Conservation (phyloP, 208 protist genomes). For the Polymyxa betae region DNA sequence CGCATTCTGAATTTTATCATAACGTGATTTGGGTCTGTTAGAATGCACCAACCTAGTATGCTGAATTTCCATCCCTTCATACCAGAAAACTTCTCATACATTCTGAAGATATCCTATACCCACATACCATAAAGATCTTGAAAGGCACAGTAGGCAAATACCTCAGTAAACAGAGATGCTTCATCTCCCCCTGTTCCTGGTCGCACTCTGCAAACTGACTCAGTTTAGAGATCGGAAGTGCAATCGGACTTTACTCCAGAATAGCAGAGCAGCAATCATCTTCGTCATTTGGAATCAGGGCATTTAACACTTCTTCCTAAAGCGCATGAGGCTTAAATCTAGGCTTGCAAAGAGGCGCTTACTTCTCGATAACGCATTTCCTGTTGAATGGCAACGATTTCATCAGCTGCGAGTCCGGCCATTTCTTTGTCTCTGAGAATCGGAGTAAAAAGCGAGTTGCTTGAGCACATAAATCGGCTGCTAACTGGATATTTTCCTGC, state of each 20-base stretch:
- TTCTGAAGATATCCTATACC: conserved; percentile 49
- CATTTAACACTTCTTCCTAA: not conserved
- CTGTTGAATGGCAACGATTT: not conserved
- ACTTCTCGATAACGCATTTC: not conserved
- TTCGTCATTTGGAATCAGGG: not conserved
- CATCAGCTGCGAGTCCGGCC: not conserved
- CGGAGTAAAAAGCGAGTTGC: not conserved
- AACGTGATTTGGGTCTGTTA: not conserved
- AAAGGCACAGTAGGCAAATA: not conserved
- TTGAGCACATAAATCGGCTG: not conserved
- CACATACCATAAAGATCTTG: not conserved
- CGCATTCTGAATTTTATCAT: not conserved
- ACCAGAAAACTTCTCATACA: conserved; percentile 47
- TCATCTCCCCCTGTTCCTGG: conserved; percentile 46
- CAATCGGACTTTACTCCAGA: conserved; percentile 1
- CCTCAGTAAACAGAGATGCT: conserved; percentile 41
- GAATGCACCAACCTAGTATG: not conserved
- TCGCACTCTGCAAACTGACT: not conserved
- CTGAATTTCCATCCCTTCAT: conserved; percentile 5
- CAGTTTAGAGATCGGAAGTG: not conserved
- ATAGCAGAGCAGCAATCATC: conserved; percentile 28
- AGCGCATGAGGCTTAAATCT: not conserved
- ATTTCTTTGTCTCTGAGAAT: conserved; percentile 16
- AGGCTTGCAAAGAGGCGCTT: not conserved
- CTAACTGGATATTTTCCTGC: not conserved